Evolutionary conservation across 2,329 filamentous ascomycete species (phyloP), one percentile per base, ranked within the genome.

Genomic region (Chaetomiaceae sp.): DNA sequence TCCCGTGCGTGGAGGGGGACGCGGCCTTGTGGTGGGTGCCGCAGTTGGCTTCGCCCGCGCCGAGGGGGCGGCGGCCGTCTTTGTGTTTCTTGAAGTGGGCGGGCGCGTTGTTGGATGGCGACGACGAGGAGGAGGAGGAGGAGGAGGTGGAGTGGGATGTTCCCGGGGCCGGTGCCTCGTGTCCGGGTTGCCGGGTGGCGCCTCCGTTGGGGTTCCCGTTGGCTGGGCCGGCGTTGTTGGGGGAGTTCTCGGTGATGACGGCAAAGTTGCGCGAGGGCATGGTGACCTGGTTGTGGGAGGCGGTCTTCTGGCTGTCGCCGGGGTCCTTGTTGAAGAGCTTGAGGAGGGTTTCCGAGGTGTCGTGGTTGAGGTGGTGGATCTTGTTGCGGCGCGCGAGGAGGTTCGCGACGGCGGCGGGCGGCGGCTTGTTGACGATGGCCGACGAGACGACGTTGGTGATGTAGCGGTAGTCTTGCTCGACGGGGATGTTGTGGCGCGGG

Each of bases 251-350:
- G 16, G 89, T 87, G 55, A 99, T 85, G 37, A 88, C 86, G 64
- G 92, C 92, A 78, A 89, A 99, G 68, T 99, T 99, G 21, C 94
- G 84, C 60, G 90, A 91, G 2, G 95, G 83, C 70, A 96, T 96
- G 10, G 91, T 96, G 57, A 89, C 87, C 58, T 89, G 80, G 70
- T 96, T 96, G 65, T 79, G 86, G 38, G 74, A 74, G 1, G 84
- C 80, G 4, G 86, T 89, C 72, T 91, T 95, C 79, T 46, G 88
- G 65, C 68, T 81, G 66, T 70, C 79, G 61, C 95, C 90, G 0
- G 95, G 90, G 63, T 96, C 91, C 64, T 88, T 86, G 57, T 90
- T 81, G 70, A 99, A 99, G 63, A 97, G 84, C n/a, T 87, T 85
- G 61, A 97, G 85, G 69, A 97, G 84, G 36, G 94, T 91, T 73